Conservation (phyloP, 2,329 filamentous ascomycete genomes). For the Sphaerulina populicola region DNA sequence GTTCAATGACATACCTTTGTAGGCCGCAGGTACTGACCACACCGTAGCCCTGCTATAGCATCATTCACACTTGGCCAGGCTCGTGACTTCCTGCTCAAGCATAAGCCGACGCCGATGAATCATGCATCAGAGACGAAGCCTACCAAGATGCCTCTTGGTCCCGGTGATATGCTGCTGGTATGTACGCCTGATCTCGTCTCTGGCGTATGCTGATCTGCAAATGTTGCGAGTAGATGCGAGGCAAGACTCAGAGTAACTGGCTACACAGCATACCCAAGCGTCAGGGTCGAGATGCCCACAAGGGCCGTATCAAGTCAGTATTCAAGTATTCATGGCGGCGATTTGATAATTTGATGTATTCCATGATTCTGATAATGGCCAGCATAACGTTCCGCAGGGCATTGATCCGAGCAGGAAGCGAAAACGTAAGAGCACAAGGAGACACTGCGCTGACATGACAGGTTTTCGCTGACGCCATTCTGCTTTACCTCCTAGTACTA, state of each 20-base stretch:
- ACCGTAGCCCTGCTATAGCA: constrained; percentile 54
- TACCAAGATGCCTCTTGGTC: constrained; percentile 49
- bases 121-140: constrained; percentile 34
- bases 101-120: constrained; percentile 51
- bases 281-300: constrained; percentile 52
- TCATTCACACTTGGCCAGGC: constrained; percentile 64
- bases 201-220: not conserved
- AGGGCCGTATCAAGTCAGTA: constrained; percentile 52
- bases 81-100: constrained; percentile 71
- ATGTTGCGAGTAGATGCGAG: constrained; percentile 49
- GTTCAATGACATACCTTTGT: not conserved
- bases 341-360: too few relatives aligned
- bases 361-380: not conserved
- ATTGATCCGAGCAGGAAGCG: constrained; percentile 62
- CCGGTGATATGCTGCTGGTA: constrained; percentile 64
- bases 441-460: not conserved
- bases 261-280: constrained; percentile 70
- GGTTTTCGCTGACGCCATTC: not conserved
- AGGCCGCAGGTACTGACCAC: not conserved
- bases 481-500: constrained; percentile 48
- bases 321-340: not conserved
- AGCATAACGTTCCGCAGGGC: constrained; percentile 65
- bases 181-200: not conserved
- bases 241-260: constrained; percentile 67
- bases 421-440: constrained; percentile 44